phyloP scores from a whole-genome alignment of 1,284 basidiomycete species.

The Mycena sp. region DNA sequence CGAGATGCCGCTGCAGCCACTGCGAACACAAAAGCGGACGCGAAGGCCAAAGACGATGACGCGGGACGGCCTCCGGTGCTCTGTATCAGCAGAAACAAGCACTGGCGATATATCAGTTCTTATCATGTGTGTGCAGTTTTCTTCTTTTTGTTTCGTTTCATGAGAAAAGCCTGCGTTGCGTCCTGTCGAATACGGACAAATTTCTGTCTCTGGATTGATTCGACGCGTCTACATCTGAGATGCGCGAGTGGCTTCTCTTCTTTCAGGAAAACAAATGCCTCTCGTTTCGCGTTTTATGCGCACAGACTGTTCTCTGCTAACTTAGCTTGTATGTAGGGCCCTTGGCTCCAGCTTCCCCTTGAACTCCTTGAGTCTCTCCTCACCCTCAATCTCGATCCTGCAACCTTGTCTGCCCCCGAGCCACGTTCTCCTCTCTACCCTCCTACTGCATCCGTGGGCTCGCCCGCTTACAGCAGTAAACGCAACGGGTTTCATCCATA shows the following conservation, averaged over 20 bases:
- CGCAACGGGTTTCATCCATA: constrained; percentile 53
- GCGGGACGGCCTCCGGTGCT: constrained; percentile 64
- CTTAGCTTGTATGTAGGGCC: constrained; percentile 62
- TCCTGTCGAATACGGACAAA: too few species aligned
- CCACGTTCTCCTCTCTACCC: constrained; percentile 46
- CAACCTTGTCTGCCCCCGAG: constrained; percentile 62
- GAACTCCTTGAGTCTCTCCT: constrained; percentile 84
- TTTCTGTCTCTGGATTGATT: too few species aligned
- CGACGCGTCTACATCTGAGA: too few species aligned
- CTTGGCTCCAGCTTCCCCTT: constrained; percentile 86
- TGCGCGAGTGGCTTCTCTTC: too few species aligned
- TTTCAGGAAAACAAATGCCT: too few species aligned
- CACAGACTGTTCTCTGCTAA: too few species aligned
- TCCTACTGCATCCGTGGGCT: constrained; percentile 37
- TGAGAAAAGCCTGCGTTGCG: too few species aligned
- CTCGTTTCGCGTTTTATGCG: not conserved
- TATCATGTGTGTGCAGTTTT: constrained; percentile 73
- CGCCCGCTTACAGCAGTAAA: constrained; percentile 40
- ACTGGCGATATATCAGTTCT: constrained; percentile 88
- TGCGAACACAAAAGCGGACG: constrained; percentile 35
- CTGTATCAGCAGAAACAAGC: constrained; percentile 86
- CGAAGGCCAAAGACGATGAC: constrained; percentile 36
- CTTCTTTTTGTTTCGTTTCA: constrained; percentile 6
- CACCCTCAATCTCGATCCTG: constrained; percentile 76
- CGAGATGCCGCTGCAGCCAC: constrained; percentile 47